Evolutionary conservation across 768 basidiomycete genomes (phyloP).

Genomic region (Leccinum rimulosum): DNA sequence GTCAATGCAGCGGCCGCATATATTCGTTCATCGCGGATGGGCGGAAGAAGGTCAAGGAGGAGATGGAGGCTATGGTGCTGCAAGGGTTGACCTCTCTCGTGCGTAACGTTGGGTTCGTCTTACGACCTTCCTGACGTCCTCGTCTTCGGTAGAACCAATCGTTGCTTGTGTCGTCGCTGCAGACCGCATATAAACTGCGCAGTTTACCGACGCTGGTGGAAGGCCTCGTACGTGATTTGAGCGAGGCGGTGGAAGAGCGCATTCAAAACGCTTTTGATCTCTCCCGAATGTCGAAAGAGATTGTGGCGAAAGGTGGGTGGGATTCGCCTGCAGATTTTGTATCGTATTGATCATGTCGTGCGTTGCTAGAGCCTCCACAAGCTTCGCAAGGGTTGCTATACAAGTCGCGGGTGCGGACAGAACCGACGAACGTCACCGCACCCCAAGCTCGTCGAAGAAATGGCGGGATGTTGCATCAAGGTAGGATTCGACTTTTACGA

Average conservation of each 20-base stretch:
- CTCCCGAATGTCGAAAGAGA: constrained; percentile 81
- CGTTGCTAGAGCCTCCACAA: constrained; percentile 18
- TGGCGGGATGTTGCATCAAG: constrained; percentile 91
- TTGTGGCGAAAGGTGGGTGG: constrained; percentile 66
- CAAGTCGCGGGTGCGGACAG: constrained; percentile 83
- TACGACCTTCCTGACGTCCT: not conserved
- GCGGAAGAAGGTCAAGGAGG: constrained; percentile 63
- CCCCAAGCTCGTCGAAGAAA: constrained; percentile 82
- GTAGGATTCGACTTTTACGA: constrained; percentile 31
- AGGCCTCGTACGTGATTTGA: constrained; percentile 73
- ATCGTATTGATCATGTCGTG: not conserved
- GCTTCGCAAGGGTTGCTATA: constrained; percentile 51
- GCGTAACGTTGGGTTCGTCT: constrained; percentile 25
- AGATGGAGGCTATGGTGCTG: constrained; percentile 92
- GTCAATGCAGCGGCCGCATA: constrained; percentile 71
- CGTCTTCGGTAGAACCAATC: constrained; percentile 71
- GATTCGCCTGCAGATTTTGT: not conserved
- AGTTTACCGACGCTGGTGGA: constrained; percentile 82
- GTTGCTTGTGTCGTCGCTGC: constrained; percentile 86
- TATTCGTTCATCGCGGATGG: constrained; percentile 70
- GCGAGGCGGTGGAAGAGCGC: constrained; percentile 77
- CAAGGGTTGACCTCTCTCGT: constrained; percentile 77
- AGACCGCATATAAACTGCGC: constrained; percentile 92
- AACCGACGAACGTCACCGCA: constrained; percentile 85
- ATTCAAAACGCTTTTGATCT: constrained; percentile 86